Percentiles rank a stretch among this genome's conserved stretches.
Conservation (phyloP, 1,284 basidiomycete genomes). For the Trichosporon coremiiforme region DNA sequence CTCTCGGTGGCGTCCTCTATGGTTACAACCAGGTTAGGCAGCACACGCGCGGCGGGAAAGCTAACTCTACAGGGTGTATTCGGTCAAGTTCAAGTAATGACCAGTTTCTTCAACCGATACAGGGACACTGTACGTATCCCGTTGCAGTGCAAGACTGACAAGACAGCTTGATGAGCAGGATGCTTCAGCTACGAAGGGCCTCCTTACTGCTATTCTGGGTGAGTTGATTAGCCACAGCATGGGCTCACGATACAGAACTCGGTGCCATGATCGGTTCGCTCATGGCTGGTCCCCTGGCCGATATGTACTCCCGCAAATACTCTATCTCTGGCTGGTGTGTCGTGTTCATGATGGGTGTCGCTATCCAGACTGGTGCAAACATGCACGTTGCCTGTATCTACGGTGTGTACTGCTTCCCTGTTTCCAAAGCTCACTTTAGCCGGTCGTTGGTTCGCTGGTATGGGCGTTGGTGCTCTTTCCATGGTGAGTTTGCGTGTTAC, state of each 20-base stretch:
- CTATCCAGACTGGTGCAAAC: constrained; percentile 49
- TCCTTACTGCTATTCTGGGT: constrained; percentile 49
- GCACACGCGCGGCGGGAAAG: background rate
- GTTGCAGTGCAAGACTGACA: background rate
- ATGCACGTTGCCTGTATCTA: constrained; percentile 46
- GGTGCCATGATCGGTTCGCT: constrained; percentile 50
- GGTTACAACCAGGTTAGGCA: constrained; percentile 46
- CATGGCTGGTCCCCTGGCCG: constrained; percentile 51
- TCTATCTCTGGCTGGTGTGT: constrained; percentile 53
- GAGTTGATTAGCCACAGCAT: background rate
- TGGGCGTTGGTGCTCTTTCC: constrained; percentile 54
- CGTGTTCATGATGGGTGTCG: constrained; percentile 51
- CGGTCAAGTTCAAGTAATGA: constrained; percentile 53
- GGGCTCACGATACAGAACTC: constrained; percentile 36
- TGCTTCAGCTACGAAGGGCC: constrained; percentile 37
- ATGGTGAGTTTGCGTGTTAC: constrained; percentile 31
- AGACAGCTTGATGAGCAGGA: constrained; percentile 23
- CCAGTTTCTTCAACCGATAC: constrained; percentile 44
- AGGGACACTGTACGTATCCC: constrained; percentile 35
- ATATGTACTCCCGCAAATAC: constrained; percentile 49
- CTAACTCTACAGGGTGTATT: constrained; percentile 44
- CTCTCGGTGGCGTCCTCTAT: constrained; percentile 54
- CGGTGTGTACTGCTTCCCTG: constrained; percentile 31
- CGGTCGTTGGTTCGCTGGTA: constrained; percentile 53
- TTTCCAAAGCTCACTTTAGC: background rate